A percentile compares a stretch with the other conserved stretches of the same genome.
Conservation (phyloP, 2,329 filamentous ascomycete species). For the Ophiostoma quercus region DNA sequence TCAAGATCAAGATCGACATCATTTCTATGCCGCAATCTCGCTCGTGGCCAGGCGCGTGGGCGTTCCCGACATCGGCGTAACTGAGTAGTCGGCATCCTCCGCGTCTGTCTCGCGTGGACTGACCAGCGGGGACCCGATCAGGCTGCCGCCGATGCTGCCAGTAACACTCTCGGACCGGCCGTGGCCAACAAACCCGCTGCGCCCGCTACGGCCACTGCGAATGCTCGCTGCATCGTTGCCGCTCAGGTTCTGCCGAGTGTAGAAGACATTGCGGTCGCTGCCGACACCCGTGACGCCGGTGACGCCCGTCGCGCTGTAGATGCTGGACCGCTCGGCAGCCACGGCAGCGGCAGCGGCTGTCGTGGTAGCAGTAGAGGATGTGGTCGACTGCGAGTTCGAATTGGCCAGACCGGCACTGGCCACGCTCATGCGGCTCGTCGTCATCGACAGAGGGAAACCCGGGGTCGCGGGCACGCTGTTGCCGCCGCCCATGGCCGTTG, state of each 20-base stretch:
- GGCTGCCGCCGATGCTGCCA: slow-evolving; percentile 60
- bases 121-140: slow-evolving; percentile 56
- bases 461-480: slow-evolving; percentile 40
- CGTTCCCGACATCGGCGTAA: background rate
- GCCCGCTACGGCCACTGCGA: slow-evolving; percentile 75
- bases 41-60: slow-evolving; percentile 4
- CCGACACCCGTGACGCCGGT: slow-evolving; percentile 41
- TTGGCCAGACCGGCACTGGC: slow-evolving; percentile 19
- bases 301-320: slow-evolving; percentile 72
- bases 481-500: slow-evolving; percentile 30
- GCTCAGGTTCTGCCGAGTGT: slow-evolving; percentile 45
- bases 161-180: slow-evolving; percentile 75
- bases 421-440: slow-evolving; percentile 33
- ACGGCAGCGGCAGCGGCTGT: slow-evolving; percentile 22
- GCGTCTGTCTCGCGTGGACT: slow-evolving; percentile 39
- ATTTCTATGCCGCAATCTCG: background rate
- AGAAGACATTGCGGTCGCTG: slow-evolving; percentile 62
- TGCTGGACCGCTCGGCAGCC: slow-evolving; percentile 62
- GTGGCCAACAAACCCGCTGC: slow-evolving; percentile 73
- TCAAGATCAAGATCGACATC: too few relatives aligned
- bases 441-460: slow-evolving; percentile 46
- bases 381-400: slow-evolving; percentile 15
- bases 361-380: slow-evolving; percentile 27
- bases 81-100: background rate
- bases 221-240: slow-evolving; percentile 63